Percentiles rank a stretch among this genome's conserved stretches.
Conservation (phyloP, 805 yeast genomes). For the Lachancea cidri region DNA sequence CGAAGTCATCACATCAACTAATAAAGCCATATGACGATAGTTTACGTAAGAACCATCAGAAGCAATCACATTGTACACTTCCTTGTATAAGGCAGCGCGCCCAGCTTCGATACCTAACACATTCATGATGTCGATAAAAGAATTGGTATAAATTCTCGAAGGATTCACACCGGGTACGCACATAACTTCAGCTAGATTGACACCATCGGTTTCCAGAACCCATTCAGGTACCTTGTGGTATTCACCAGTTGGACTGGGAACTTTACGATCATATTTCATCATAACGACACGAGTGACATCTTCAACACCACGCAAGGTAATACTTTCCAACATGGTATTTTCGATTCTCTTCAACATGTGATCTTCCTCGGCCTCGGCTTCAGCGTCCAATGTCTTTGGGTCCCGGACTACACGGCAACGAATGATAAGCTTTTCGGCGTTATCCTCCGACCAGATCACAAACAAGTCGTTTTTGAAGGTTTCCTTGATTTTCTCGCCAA, state of each 20-base stretch:
- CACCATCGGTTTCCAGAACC: conserved; percentile 99
- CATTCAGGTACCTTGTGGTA: conserved; percentile 88
- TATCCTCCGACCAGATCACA: conserved; percentile 98
- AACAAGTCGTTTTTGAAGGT: conserved; percentile 92
- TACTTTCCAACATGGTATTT: conserved; percentile 91
- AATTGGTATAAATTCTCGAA: conserved; percentile 86
- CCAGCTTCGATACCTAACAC: conserved; percentile 99
- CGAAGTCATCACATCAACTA: conserved; percentile 98
- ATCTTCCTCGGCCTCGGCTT: conserved; percentile 94
- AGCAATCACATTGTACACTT: conserved; percentile 94
- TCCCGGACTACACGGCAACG: conserved; percentile 99
- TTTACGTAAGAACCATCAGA: conserved; percentile 99
- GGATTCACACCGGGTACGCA: conserved; percentile 93
- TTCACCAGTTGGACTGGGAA: conserved; percentile 79
- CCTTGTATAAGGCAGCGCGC: conserved; percentile 87
- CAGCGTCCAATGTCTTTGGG: conserved; percentile 89
- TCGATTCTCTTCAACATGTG: conserved; percentile 92
- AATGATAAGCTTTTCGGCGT: conserved; percentile 90
- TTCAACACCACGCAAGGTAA: conserved; percentile 91
- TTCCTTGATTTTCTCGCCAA: conserved; percentile 90
- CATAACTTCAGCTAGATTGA: conserved; percentile 91
- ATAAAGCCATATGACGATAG: conserved; percentile 95
- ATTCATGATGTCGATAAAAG: conserved; percentile 90
- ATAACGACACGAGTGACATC: conserved; percentile 77
- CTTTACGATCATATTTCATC: conserved; percentile 75